phyloP scores from a whole-genome alignment of 75 land plant genomes.

The Selaginella tamariscina region DNA sequence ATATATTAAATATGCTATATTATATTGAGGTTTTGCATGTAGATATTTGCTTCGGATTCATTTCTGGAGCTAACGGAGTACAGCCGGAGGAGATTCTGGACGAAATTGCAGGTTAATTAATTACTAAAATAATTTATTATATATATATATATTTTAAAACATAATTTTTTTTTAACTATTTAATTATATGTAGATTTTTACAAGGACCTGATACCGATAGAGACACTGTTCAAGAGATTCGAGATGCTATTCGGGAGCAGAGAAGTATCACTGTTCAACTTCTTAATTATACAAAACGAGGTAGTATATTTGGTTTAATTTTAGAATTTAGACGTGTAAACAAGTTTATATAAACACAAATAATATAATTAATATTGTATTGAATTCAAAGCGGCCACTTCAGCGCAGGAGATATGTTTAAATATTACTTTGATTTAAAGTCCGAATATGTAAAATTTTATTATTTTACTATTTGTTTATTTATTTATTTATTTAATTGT shows the following conservation, averaged over 20 bases:
- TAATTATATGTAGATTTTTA: conserved; percentile 69
- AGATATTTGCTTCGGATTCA: conserved; percentile 97
- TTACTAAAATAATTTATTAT: background rate
- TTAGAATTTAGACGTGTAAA: background rate
- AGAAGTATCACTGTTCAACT: conserved; percentile 87
- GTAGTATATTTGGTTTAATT: conserved; percentile 25
- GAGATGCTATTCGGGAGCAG: conserved; percentile 84
- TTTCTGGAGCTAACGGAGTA: conserved; percentile 93
- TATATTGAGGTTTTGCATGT: conserved; percentile 16
- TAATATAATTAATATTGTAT: too few species aligned
- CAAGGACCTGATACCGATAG: conserved; percentile 97
- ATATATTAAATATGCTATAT: background rate
- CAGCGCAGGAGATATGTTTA: too few species aligned
- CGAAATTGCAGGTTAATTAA: conserved; percentile 66
- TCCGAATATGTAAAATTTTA: too few species aligned
- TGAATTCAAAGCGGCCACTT: too few species aligned
- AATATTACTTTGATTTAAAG: too few species aligned
- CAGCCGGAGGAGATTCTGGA: conserved; percentile 87
- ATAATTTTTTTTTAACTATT: too few species aligned
- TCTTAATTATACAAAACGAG: conserved; percentile 88
- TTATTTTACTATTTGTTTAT: background rate
- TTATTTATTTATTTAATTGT: background rate
- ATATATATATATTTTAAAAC: too few species aligned
- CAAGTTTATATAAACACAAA: too few species aligned
- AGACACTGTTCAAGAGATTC: conserved; percentile 54